Evolutionary conservation across 2,329 filamentous ascomycete genomes (phyloP), one percentile per base, ranked within the genome.

Genomic region (Botrytis galanthina): DNA sequence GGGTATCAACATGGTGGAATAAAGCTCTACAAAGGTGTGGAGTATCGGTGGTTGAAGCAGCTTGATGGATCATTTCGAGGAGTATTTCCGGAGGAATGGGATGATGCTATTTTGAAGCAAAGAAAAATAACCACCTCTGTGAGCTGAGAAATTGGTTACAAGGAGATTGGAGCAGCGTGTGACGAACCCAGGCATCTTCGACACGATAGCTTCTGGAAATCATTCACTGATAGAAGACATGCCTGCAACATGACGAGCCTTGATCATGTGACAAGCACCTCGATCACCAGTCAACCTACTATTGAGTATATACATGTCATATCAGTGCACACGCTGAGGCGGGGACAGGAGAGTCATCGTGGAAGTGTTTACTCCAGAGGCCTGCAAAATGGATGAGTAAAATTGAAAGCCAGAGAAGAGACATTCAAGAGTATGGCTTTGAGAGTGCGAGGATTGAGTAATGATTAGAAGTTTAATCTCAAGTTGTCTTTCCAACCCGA

Each of bases 11-110:
- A 64, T 42, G 69, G 69, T 39, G 69, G 32, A 26, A 71, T 42
- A 3, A 60, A 26, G 14, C 57, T 26, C 29, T 71, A 71, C 39
- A 71, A 71, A 29, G 57, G 42, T 18, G 35, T 51, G 44, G 59
- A 71, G 46, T 71, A 71, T 39, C 63, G 37, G 37, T 71, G 69
- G 69, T 42, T 63, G 22, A 71, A 29, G 69, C 42, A 62, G 32
- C 4, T 20, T 22, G 60, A 64, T 42, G 69, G 69, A 18, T 37
- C 57, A 14, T 62, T 42, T 46, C 57, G 37, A 54, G 69, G 69
- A n/a, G 59, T 64, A 1, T 9, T 64, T 22, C 32, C 69, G 1
- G 60, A 64, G 32, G 59, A 71, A 39, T 71, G 69, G 69, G 42
- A 71, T 42, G 69, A 71, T 64, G 59, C 69, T 46, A 29, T 64